A percentile compares a stretch with the other conserved stretches of the same genome.
These are phyloP conservation scores for Backusella liffmaniae DNA, from an alignment of 192 early-diverging fungal genomes.

Conservation along the genomic window DNA sequence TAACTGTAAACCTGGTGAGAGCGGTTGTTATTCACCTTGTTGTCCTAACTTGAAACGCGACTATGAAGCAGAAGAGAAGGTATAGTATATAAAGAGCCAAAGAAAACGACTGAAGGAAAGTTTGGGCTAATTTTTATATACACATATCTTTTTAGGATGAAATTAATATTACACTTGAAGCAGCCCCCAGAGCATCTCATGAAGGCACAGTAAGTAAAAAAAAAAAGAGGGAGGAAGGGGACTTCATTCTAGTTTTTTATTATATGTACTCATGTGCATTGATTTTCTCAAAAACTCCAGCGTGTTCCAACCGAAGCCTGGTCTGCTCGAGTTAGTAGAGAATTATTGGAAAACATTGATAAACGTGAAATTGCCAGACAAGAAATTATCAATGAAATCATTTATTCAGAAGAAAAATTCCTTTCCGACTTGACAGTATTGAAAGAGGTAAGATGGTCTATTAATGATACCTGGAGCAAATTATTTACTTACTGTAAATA, in stretches of 20 bases:
- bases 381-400: slow-evolving; percentile 93
- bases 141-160: not conserved
- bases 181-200: not conserved
- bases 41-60: slow-evolving; percentile 27
- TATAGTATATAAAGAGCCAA: not conserved
- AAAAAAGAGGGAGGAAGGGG: not conserved
- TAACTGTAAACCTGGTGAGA: slow-evolving; percentile 19
- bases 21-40: slow-evolving; percentile 30
- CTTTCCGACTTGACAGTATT: slow-evolving; percentile 83
- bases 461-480: not conserved
- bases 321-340: slow-evolving; percentile 72
- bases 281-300: not conserved
- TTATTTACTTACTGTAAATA: not conserved
- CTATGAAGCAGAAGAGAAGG: not conserved
- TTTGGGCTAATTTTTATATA: not conserved
- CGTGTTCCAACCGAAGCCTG: slow-evolving; percentile 48
- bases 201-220: slow-evolving; percentile 5
- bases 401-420: slow-evolving; percentile 90
- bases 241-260: not conserved
- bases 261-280: not conserved
- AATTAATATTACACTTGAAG: not conserved
- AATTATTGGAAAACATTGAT: slow-evolving; percentile 66
- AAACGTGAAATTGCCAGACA: slow-evolving; percentile 82
- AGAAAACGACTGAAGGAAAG: not conserved
- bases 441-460: slow-evolving; percentile 59